Percentiles rank a stretch among this genome's conserved stretches.
Evolutionary conservation across 768 basidiomycete species (phyloP).

Genomic region (Tricholomella constricta): DNA sequence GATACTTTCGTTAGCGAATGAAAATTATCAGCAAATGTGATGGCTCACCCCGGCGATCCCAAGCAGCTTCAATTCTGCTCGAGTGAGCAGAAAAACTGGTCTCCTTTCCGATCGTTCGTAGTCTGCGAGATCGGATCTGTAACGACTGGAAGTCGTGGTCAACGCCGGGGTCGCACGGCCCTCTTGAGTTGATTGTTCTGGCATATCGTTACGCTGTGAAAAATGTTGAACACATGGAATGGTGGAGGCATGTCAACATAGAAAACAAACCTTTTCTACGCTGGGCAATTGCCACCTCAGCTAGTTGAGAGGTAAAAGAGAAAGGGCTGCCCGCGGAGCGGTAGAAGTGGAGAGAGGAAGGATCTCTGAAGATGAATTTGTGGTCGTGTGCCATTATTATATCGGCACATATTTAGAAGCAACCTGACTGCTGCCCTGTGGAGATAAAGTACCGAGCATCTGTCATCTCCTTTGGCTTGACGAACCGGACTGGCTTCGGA

Average conservation of each 20-base stretch:
- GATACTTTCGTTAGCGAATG: not conserved
- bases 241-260: not conserved
- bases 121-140: slow-evolving; percentile 25
- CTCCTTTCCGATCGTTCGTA: slow-evolving; percentile 27
- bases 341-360: slow-evolving; percentile 4
- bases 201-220: slow-evolving; percentile 1
- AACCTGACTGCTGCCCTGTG: not conserved
- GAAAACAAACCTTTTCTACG: not conserved
- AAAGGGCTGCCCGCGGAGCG: not conserved
- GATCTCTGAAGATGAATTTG: slow-evolving; percentile 3
- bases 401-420: slow-evolving; percentile 3
- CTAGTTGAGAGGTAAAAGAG: not conserved
- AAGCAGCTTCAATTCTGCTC: slow-evolving; percentile 59
- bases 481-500: no score
- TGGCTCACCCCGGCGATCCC: slow-evolving; percentile 59
- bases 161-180: not conserved
- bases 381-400: slow-evolving; percentile 20
- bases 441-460: not conserved
- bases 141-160: not conserved
- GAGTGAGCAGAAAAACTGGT: slow-evolving; percentile 30
- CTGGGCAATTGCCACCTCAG: not conserved
- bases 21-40: not conserved
- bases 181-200: slow-evolving; percentile 1
- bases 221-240: not conserved
- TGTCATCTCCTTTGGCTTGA: no score